Evolutionary conservation across 371 early-diverging fungal genomes (phyloP), one percentile per base, ranked within the genome.

Genomic region (Globomyces sp.): DNA sequence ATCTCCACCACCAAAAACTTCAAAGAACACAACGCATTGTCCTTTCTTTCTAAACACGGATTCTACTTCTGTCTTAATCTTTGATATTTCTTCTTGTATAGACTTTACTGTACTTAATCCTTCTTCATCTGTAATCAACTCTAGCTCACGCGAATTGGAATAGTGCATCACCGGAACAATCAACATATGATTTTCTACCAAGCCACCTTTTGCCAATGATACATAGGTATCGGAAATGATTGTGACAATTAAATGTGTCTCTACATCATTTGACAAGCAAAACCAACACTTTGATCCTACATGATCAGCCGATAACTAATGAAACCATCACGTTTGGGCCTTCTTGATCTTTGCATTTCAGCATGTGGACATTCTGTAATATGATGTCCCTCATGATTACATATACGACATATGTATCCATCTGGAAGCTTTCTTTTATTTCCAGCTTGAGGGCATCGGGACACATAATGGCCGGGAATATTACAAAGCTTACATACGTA

Each of bases 181-280:
- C 2, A 94, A 67, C 0, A 86, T 65, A 72, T 94, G 92, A 0
- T 92, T 91, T 36, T 70, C 73, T 1, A 82, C 70, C 4, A 90
- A 71, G 8, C 84, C 83, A 8, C 94, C 94, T 73, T 92, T 92
- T 9, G 92, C 88, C 48, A 89, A 68, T 8, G 92, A 83, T 55
- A 86, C 59, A 66, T 92, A 94, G n/a, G 85, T 71, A 57, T 89
- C 87, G 1, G 71, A 69, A 1, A 89, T 90, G 73, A 92, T 85
- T 4, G 87, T 82, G 3, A 87, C 84, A 66, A 94, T 86, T 64
- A 94, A 73, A 68, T 92, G 92, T 74, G 88, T 89, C 63, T 88
- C 89, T 3, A 89, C 72, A 47, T 87, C 85, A 64, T 90, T 91
- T 4, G 90, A 80, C 45, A 92, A 76, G 70, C 94, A 94, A 76